Evolutionary conservation across 176 grass and related monocot species (phyloP).

Genomic region (Zea luxurians): DNA sequence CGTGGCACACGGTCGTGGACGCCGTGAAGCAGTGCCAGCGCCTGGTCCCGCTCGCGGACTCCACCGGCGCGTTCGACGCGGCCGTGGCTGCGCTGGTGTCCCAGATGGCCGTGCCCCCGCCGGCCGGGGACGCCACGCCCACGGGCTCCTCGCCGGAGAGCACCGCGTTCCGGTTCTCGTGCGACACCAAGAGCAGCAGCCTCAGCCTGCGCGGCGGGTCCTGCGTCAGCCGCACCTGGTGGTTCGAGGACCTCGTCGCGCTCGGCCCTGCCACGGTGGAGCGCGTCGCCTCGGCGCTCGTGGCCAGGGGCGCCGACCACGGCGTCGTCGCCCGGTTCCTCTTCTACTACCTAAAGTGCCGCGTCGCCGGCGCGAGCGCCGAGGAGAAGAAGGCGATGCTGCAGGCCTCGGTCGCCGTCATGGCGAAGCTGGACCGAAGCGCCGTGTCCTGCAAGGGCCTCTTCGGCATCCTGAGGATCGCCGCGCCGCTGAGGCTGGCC

Average conservation of each 20-base stretch:
- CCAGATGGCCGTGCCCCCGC: constrained; percentile 47
- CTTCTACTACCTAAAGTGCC: constrained; percentile 79
- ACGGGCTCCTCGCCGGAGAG: constrained; percentile 88
- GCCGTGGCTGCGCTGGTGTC: constrained; percentile 51
- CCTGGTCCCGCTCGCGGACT: constrained; percentile 43
- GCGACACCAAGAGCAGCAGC: constrained; percentile 80
- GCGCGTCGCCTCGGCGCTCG: constrained; percentile 59
- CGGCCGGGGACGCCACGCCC: constrained; percentile 56
- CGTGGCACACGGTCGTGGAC: constrained; percentile 65
- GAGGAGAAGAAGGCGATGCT: constrained; percentile 62
- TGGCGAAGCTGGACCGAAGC: constrained; percentile 57
- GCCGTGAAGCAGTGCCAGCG: constrained; percentile 74
- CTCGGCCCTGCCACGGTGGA: constrained; percentile 50
- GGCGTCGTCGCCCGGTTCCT: constrained; percentile 61
- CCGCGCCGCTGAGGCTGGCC: constrained; percentile 49
- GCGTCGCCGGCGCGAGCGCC: constrained; percentile 31
- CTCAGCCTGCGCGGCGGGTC: constrained; percentile 51
- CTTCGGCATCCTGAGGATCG: constrained; percentile 79
- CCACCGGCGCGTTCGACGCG: constrained; percentile 55
- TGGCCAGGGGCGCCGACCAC: constrained; percentile 61
- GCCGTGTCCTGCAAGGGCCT: constrained; percentile 78
- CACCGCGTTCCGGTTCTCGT: constrained; percentile 78
- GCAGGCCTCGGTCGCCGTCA: constrained; percentile 48
- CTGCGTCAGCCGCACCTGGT: constrained; percentile 62
- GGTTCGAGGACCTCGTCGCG: constrained; percentile 81